Conservation (phyloP, 2,329 filamentous ascomycete genomes). For the Aureobasidium lini region DNA sequence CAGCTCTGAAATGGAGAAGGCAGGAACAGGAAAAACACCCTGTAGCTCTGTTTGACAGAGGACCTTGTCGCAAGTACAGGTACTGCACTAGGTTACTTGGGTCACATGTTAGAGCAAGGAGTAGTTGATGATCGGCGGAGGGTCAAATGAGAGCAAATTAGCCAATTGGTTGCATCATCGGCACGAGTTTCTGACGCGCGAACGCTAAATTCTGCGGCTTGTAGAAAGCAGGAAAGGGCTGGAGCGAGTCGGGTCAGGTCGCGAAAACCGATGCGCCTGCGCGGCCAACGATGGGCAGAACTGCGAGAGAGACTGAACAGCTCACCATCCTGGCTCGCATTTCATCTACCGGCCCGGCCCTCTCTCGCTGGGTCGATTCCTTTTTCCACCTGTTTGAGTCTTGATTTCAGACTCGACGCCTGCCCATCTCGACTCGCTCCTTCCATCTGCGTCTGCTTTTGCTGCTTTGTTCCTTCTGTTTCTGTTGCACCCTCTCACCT, state of each 20-base stretch:
- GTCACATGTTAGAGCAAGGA: background rate
- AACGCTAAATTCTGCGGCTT: slow-evolving; percentile 6
- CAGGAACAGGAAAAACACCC: background rate
- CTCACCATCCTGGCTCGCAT: background rate
- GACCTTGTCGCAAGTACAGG: background rate
- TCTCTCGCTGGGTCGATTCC: background rate
- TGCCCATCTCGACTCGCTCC: background rate
- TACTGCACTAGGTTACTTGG: background rate
- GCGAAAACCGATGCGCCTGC: background rate
- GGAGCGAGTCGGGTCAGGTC: background rate
- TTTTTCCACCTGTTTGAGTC: background rate
- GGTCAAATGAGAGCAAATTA: background rate
- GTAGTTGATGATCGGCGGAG: slow-evolving; percentile 1
- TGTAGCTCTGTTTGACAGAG: background rate
- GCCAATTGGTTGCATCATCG: slow-evolving; percentile 9
- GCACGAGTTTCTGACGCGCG: background rate
- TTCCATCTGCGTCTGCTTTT: background rate
- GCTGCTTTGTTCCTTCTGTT: background rate
- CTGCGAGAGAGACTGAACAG: background rate
- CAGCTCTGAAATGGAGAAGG: background rate
- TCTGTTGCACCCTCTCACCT: background rate
- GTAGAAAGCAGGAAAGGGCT: background rate
- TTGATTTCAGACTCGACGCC: background rate
- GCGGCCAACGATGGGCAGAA: background rate
- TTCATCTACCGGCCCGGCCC: slow-evolving; percentile 6